Evolutionary conservation across 306 rosid species (phyloP).

Genomic region (Lablab purpureus): DNA sequence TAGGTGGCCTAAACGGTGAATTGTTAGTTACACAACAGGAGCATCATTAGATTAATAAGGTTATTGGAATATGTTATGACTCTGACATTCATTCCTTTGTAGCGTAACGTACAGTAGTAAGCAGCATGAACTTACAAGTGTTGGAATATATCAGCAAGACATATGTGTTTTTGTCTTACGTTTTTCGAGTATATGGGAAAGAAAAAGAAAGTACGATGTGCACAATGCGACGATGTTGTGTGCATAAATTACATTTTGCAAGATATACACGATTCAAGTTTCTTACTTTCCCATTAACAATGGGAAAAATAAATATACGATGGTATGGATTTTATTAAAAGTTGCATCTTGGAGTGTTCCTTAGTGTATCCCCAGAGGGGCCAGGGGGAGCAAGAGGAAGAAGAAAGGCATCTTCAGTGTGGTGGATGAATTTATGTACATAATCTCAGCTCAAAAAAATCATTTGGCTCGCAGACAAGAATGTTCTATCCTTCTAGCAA

Average conservation of each 20-base stretch:
- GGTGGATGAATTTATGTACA: slow-evolving; percentile 57
- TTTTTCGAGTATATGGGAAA: not conserved
- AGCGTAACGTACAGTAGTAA: not conserved
- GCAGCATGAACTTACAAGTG: not conserved
- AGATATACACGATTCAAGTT: slow-evolving; percentile 36
- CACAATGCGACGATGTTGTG: slow-evolving; percentile 38
- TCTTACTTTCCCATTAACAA: slow-evolving; percentile 33
- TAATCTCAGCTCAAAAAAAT: slow-evolving; percentile 38
- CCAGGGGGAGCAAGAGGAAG: slow-evolving; percentile 32
- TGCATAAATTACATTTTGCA: slow-evolving; percentile 36
- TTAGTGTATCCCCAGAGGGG: slow-evolving; percentile 42
- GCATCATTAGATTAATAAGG: too few species aligned
- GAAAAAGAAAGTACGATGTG: slow-evolving; percentile 18
- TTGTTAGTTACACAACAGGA: not conserved
- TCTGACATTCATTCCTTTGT: not conserved
- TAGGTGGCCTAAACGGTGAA: not conserved
- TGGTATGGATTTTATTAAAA: slow-evolving; percentile 39
- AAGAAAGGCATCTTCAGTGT: slow-evolving; percentile 32
- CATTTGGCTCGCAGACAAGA: slow-evolving; percentile 27
- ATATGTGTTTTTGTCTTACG: not conserved
- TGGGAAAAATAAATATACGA: slow-evolving; percentile 42
- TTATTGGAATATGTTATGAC: too few species aligned
- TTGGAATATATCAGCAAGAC: not conserved
- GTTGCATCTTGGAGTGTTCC: slow-evolving; percentile 37
- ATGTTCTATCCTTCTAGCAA: slow-evolving; percentile 57